Base-by-base conservation (phyloP, 2,329 filamentous ascomycete genomes). In the Colletotrichum lini region DNA sequence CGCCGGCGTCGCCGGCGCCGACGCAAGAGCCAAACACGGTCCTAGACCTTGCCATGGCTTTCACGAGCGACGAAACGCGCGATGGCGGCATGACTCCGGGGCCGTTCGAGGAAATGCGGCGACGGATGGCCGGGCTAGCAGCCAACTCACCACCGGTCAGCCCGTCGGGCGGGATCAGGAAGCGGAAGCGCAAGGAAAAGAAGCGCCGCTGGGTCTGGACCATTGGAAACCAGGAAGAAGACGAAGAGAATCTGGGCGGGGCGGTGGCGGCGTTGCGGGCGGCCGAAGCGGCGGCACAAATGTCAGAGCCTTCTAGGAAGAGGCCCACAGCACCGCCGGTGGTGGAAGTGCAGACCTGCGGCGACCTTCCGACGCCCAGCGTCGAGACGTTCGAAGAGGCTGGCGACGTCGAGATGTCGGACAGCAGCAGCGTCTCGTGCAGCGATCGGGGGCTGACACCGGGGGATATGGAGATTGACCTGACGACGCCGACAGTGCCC, bases 151-250 rank as follows among this genome's bases (percentile, higher is more conserved):
- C 84, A 21, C 44, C 13, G 9, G 58, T 60, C 40, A 83, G 81
- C 2, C 84, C 86, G 0, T 79, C 82, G 4, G 77, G 80, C 1
- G 85, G 85, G 2, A 81, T 88, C 58, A 84, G 85, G n/a, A 90
- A 89, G 77, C 82, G 85, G 12, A 89, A 85, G 77, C 80, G 81
- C 42, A 84, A 83, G 76, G 90, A 91, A 74, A 91, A 90, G 84
- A 90, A 88, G 79, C 83, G 89, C 15, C 86, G 86, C 53, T 92
- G 90, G 90, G 87, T 90, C 45, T 92, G 90, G 90, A 92, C 90
- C 1, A 91, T 92, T 54, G 88, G 86, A 3, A 84, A 86, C 70
- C 87, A 88, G 1, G 85, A 84, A 2, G 80, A 84, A 16, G 81
- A 83, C 16, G 81, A 84, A 58, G 81, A 83, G 66, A 80, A 82